Evolutionary conservation across 352 stramenopile genomes (phyloP).

Genomic region (Globisporangium sylvaticum): DNA sequence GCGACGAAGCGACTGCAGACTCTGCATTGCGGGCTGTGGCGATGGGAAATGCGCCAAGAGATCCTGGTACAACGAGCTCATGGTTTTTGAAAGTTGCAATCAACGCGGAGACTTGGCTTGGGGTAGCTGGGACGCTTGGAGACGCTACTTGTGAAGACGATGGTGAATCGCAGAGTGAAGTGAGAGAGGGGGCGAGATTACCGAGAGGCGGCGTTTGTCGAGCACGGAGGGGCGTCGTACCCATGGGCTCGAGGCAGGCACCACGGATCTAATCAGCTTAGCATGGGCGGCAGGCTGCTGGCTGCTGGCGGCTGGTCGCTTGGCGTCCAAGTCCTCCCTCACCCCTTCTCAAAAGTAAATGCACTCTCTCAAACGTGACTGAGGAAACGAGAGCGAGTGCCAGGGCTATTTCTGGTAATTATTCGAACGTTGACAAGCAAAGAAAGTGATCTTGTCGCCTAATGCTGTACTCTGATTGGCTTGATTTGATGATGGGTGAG

Average conservation of each 20-base stretch:
- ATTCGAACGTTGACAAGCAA: neutral
- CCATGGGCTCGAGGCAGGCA: neutral
- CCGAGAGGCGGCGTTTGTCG: neutral
- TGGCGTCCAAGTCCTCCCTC: neutral
- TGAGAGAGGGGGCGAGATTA: neutral
- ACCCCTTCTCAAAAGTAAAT: neutral
- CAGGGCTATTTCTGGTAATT: neutral
- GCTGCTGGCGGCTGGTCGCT: neutral
- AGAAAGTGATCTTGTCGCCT: neutral
- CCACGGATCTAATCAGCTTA: neutral
- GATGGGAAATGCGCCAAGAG: neutral
- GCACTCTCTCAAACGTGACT: too few relatives aligned
- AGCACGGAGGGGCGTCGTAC: neutral
- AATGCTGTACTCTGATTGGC: neutral
- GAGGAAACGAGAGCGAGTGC: neutral
- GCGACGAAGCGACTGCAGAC: slow-evolving; percentile 17
- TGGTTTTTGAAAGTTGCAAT: neutral
- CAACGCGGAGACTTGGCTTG: neutral
- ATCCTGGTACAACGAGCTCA: neutral
- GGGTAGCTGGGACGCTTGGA: neutral
- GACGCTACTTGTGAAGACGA: neutral
- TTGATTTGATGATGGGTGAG: neutral
- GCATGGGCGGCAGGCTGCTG: neutral
- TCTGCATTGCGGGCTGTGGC: neutral
- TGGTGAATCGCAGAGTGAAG: neutral